Evolutionary conservation across 768 basidiomycete genomes (phyloP), one percentile per base, ranked within the genome.

Genomic region (Thelephora aurantiotincta): DNA sequence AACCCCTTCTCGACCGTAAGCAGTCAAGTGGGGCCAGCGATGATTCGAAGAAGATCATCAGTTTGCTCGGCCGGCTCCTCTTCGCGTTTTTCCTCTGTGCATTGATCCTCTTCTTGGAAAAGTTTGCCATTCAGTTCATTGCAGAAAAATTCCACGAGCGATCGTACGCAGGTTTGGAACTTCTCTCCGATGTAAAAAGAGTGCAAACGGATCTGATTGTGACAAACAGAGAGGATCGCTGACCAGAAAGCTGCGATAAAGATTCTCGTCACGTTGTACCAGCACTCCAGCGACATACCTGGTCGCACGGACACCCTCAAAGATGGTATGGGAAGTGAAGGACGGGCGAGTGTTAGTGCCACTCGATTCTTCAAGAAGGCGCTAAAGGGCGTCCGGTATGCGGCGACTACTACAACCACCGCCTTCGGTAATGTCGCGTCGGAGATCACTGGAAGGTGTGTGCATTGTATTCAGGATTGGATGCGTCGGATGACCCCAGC

Each of bases 91-190:
- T 79, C 57, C 57, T 92, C 43, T 85, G 79, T 57, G 62, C 81
- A 0, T 72, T 72, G 22, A 69, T 90, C 20, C 72, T 92, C 5
- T 69, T 84, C 11, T 80, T 74, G 47, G 89, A 92, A 62, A 96
- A 96, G 58, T 75, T 92, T 50, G 62, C 82, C 12, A 85, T 96
- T 43, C 91, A 93, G 60, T 78, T 79, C 69, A 90, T 94, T 54
- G 82, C 82, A 42, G 71, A 68, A 41, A 84, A 86, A 58, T 90
- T 88, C 61, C 86, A 90, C 58, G 82, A 86, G 58, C 66, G 78
- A 44, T 81, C 79, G 5, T 88, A 82, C 54, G 74, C 74, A 38
- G 75, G 77, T 75, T 36, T 18, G 65, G 47, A 9, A 48, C 34
- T 35, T 44, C 35, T 41, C 45, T 41, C 50, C 45, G 26, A 30